A percentile compares a stretch with the other conserved stretches of the same genome.
These are phyloP conservation scores for Russula griseocarnosa DNA, from an alignment of 768 basidiomycete species.

Conservation along the genomic window DNA sequence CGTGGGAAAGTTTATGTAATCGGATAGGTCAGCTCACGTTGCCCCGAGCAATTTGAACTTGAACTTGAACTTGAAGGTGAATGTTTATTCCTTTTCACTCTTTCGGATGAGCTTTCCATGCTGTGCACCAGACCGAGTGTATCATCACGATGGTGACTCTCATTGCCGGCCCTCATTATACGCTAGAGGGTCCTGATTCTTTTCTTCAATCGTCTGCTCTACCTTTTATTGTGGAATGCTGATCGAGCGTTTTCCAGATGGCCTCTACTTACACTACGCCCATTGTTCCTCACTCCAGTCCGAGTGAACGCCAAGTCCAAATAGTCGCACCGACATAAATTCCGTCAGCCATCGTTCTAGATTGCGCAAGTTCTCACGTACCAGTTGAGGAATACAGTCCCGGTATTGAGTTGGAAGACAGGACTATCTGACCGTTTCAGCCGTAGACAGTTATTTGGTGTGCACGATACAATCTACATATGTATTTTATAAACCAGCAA, in stretches of 20 bases:
- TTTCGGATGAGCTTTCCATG: conserved; percentile 24
- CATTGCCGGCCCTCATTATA: conserved; percentile 24
- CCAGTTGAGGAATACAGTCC: conserved; percentile 93
- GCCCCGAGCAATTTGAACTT: too few relatives aligned
- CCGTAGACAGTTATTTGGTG: conserved; percentile 6
- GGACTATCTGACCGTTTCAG: conserved; percentile 13
- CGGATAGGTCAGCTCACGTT: background rate
- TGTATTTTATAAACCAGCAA: conserved; percentile 13
- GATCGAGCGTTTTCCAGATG: conserved; percentile 8
- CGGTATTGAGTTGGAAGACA: conserved; percentile 59
- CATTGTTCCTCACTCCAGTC: conserved; percentile 93
- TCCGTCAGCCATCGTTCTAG: conserved; percentile 15
- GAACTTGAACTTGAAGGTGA: conserved; percentile 4
- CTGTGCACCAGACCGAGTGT: conserved; percentile 30
- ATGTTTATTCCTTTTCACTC: background rate
- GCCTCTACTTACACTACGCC: conserved; percentile 53
- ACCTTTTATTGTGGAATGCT: background rate
- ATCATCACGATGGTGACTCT: conserved; percentile 22
- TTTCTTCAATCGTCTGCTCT: background rate
- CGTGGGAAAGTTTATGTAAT: background rate
- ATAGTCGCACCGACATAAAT: conserved; percentile 64
- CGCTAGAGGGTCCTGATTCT: conserved; percentile 28
- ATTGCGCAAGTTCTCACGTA: conserved; percentile 30
- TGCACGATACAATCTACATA: background rate
- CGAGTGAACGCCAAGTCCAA: conserved; percentile 91